Evolutionary conservation across 2,329 filamentous ascomycete species (phyloP), one percentile per base, ranked within the genome.

Genomic region (Rasamsonia emersonii): DNA sequence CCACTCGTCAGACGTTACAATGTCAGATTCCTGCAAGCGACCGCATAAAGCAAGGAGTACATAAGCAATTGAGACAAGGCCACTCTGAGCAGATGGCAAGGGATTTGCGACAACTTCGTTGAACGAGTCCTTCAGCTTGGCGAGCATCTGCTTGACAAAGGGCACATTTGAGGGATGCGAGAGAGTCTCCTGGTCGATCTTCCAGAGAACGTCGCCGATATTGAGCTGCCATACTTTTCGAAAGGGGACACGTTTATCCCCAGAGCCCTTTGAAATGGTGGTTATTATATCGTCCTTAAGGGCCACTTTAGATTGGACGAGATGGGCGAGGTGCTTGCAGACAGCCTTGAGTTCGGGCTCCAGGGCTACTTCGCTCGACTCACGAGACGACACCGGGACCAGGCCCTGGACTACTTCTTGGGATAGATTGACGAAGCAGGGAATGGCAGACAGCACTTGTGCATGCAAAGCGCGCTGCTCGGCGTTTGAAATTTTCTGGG

Each of bases 391-490:
- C 9, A 86, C 67, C 11, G 75, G 60, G 5, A 80, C 75, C 37
- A 96, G 68, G 5, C 74, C 75, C 30, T 69, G 63, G 1, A 77
- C 71, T 18, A 89, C 69, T 43, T 82, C 82, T 36, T 71, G 68
- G 1, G 83, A 80, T 23, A 82, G 68, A 2, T 70, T 58, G 8
- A 67, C 56, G 2, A 77, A 81, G 25, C 75, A 64, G 1, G 75
- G 70, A 18, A 89, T 59, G 5, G 70, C 66, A 30, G 73, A 67
- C 3, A 98, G 68, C 68, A 93, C 84, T 50, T 91, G 82, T 4
- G 85, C 79, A 58, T 95, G 79, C 3, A 88, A 65, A 3, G 82
- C 71, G 48, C 86, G 81, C 46, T 96, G 86, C 38, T 98, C 91
- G 10, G 83, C 77, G 32, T 81, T 79, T 3, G 86, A 73, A 13